Base-by-base conservation (phyloP, 2,329 filamentous ascomycete genomes). In the Verticillium albo-atrum region DNA sequence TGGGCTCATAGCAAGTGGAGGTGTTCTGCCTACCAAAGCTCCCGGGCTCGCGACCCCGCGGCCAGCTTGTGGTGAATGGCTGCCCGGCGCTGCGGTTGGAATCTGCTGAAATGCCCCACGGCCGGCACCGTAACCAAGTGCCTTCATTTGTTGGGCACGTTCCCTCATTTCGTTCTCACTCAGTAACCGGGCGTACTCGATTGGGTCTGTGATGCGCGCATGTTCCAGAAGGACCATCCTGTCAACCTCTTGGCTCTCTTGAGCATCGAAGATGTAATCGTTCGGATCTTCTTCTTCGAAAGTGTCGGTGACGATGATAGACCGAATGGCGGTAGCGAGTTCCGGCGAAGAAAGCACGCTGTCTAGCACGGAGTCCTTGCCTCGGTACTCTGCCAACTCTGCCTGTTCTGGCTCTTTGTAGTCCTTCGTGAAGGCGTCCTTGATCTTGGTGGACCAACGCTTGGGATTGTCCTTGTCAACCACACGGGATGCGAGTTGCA, bases 401-500 rank as follows among this genome's bases (percentile, higher is more conserved):
- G 83, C 68, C 54, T 83, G 79, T 6, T 71, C 61, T 1, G 86
- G 76, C 0, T 81, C 69, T 57, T 77, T 79, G 0, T 89, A 85
- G 47, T 79, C 74, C 35, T 82, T 82, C n/a, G 92, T 77, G 66
- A 87, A 86, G 7, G 42, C 42, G 1, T 86, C 79, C 1, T 72
- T 68, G 1, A 80, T 77, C 56, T 82, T 84, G 23, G 81, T 79
- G 0, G 90, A 87, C 71, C 81, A 85, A 7, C 89, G 85, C n/a
- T 86, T 74, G 0, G 89, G 87, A 55, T 91, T 91, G 74, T 89
- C 91, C 70, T 91, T 88, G 73, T 97, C 93, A 4, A 97, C 88
- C 1, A 96, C 90, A 15, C 91, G 85, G 42, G 84, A 85, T 4
- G 91, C 85, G 52, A 97, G 79, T 69, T 95, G 90, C 32, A 82